A percentile compares a stretch with the other conserved stretches of the same genome.
Conservation (phyloP, 1,284 basidiomycete species). For the Pseudozyma sp. region DNA sequence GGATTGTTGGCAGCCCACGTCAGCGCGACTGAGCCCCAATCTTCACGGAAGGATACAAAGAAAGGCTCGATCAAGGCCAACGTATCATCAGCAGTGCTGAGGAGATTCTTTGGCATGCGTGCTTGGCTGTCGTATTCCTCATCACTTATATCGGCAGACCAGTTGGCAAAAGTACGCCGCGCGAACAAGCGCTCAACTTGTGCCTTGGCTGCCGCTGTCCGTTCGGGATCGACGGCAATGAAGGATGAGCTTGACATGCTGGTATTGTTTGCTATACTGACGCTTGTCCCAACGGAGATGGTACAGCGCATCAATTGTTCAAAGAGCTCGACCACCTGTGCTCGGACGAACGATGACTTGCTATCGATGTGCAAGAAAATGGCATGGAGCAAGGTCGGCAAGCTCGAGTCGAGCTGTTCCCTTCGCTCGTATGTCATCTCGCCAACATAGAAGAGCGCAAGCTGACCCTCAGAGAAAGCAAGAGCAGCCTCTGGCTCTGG, state of each 20-base stretch:
- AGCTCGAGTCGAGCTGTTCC: constrained; percentile 78
- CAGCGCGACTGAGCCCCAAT: constrained; percentile 85
- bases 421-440: constrained; percentile 83
- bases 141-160: constrained; percentile 27
- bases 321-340: constrained; percentile 78
- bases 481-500: constrained; percentile 41
- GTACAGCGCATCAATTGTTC: constrained; percentile 57
- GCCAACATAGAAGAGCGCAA: constrained; percentile 85
- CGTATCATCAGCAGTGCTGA: constrained; percentile 33
- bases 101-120: constrained; percentile 38
- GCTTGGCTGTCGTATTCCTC: constrained; percentile 32
- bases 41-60: constrained; percentile 73
- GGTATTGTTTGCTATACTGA: constrained; percentile 9
- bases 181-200: constrained; percentile 42
- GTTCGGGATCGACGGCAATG: constrained; percentile 24
- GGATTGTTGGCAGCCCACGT: constrained; percentile 88
- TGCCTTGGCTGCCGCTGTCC: constrained; percentile 24
- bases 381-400: constrained; percentile 83
- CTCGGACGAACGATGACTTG: constrained; percentile 77
- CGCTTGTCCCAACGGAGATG: constrained; percentile 32
- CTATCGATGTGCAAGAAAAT: constrained; percentile 87
- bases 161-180: constrained; percentile 32
- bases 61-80: constrained; percentile 33
- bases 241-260: constrained; percentile 11
- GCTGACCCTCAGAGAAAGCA: constrained; percentile 80